Percentiles rank a stretch among this genome's conserved stretches.
Evolutionary conservation across 371 early-diverging fungal species (phyloP).

Genomic region (Mucor velutinosus): DNA sequence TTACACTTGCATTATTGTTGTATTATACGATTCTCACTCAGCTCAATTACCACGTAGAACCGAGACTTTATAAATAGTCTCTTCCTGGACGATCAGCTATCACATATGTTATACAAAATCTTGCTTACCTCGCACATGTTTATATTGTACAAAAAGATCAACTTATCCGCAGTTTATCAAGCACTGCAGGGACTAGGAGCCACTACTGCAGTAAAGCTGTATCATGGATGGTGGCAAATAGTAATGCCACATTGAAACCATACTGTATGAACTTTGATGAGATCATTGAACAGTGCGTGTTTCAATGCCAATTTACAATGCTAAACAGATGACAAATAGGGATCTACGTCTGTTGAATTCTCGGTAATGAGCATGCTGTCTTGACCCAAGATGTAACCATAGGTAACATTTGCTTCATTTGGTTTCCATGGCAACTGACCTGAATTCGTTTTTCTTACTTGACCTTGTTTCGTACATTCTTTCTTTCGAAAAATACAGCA

Average conservation of each 20-base stretch:
- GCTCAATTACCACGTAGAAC: background rate
- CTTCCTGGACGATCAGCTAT: background rate
- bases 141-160: background rate
- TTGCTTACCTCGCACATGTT: background rate
- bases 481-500: background rate
- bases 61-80: background rate
- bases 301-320: background rate
- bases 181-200: background rate
- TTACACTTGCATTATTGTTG: background rate
- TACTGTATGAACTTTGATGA: background rate
- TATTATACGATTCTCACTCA: background rate
- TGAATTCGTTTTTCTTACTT: background rate
- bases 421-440: background rate
- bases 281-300: background rate
- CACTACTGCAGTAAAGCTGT: background rate
- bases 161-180: background rate
- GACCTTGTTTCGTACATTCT: background rate
- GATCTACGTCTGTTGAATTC: conserved; percentile 1
- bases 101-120: background rate
- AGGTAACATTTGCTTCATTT: background rate
- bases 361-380: background rate
- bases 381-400: background rate
- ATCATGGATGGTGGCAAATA: background rate
- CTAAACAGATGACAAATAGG: background rate
- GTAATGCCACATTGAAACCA: background rate